These are phyloP conservation scores for Suillus sp. DNA, from an alignment of 768 basidiomycete genomes.

Conservation along the genomic window DNA sequence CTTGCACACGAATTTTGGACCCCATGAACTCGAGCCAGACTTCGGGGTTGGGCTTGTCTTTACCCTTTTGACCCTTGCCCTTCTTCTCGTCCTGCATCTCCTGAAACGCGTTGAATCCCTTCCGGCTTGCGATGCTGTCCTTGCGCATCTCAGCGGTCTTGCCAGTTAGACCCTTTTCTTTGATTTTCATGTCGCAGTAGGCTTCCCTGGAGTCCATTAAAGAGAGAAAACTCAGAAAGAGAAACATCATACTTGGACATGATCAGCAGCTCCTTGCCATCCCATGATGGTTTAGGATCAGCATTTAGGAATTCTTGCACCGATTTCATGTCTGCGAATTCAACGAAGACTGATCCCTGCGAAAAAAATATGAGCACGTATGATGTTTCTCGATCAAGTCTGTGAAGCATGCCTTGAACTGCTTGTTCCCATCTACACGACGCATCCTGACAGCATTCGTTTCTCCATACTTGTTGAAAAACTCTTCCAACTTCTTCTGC, in stretches of 20 bases:
- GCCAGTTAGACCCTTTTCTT: slow-evolving; percentile 86
- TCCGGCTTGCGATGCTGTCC: slow-evolving; percentile 50
- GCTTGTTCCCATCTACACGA: slow-evolving; percentile 72
- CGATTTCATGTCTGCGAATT: slow-evolving; percentile 73
- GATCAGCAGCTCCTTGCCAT: slow-evolving; percentile 71
- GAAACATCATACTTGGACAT: slow-evolving; percentile 78
- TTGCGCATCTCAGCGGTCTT: slow-evolving; percentile 64
- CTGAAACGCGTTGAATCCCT: slow-evolving; percentile 81
- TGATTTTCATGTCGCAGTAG: slow-evolving; percentile 95
- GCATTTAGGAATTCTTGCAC: slow-evolving; percentile 77
- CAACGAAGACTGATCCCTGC: slow-evolving; percentile 91
- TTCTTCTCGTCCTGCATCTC: slow-evolving; percentile 53
- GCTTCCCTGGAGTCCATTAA: slow-evolving; percentile 53
- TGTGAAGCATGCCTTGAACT: slow-evolving; percentile 72
- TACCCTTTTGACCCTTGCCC: slow-evolving; percentile 32
- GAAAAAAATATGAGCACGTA: background rate
- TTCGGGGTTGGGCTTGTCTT: slow-evolving; percentile 51
- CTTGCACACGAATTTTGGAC: slow-evolving; percentile 62
- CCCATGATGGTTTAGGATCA: slow-evolving; percentile 80
- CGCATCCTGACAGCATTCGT: slow-evolving; percentile 88
- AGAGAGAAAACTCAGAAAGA: background rate
- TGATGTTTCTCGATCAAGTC: background rate
- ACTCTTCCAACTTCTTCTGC: slow-evolving; percentile 76
- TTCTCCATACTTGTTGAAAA: slow-evolving; percentile 75
- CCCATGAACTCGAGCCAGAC: slow-evolving; percentile 78